phyloP scores from a whole-genome alignment of 2,329 filamentous ascomycete species.

The Corinectria fuckeliana region DNA sequence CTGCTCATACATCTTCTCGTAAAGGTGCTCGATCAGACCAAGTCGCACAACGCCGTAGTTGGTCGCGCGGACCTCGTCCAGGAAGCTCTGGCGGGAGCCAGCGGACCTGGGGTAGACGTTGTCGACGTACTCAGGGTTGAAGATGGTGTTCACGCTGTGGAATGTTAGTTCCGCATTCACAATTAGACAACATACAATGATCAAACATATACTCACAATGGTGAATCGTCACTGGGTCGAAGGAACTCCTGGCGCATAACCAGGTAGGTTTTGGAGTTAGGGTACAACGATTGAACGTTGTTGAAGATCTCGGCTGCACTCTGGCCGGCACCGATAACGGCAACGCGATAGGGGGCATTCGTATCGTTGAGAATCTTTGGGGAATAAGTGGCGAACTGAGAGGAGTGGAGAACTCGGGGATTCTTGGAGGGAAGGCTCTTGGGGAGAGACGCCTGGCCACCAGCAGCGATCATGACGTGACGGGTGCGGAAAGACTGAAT shows the following conservation, averaged over 20 bases:
- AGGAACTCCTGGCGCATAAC: slow-evolving; percentile 85
- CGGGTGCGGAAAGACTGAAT: slow-evolving; percentile 61
- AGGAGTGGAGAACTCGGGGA: slow-evolving; percentile 84
- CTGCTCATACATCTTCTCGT: slow-evolving; percentile 87
- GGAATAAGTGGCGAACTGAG: slow-evolving; percentile 75
- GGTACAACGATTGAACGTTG: slow-evolving; percentile 82
- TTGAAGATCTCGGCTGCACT: slow-evolving; percentile 95
- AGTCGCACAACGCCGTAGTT: slow-evolving; percentile 96
- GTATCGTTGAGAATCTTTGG: slow-evolving; percentile 64
- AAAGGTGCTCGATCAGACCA: slow-evolving; percentile 88
- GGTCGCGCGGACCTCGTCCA: slow-evolving; percentile 78
- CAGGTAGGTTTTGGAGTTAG: slow-evolving; percentile 77
- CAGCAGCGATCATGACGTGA: slow-evolving; percentile 68
- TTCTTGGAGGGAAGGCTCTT: slow-evolving; percentile 71
- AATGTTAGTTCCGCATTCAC: slow-evolving; percentile 35
- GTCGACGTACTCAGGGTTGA: slow-evolving; percentile 87
- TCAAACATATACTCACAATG: slow-evolving; percentile 69
- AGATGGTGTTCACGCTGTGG: slow-evolving; percentile 88
- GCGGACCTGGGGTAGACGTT: slow-evolving; percentile 73
- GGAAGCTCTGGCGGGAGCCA: slow-evolving; percentile 62
- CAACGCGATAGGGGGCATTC: slow-evolving; percentile 71
- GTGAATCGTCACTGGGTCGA: slow-evolving; percentile 91
- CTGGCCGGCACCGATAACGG: slow-evolving; percentile 88
- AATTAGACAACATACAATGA: neutral
- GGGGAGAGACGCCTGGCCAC: slow-evolving; percentile 73